Percentiles rank a stretch among this genome's conserved stretches.
Conservation (phyloP, 164 flowering plant species). For the Cinnamomum micranthum region DNA sequence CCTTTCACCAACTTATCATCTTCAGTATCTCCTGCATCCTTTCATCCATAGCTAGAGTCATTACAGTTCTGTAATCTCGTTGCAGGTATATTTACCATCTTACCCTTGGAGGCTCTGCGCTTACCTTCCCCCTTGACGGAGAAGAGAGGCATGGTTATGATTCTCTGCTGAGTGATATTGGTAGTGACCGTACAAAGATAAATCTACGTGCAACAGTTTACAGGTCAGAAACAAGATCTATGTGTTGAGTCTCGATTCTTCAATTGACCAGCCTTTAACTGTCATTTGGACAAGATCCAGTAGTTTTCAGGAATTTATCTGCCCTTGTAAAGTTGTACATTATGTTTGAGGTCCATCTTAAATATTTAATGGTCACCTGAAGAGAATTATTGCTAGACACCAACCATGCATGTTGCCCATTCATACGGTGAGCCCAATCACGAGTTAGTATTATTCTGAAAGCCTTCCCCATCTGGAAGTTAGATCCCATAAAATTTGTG, state of each 20-base stretch:
- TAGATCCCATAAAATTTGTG: no score
- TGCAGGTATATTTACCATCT: conserved; percentile 77
- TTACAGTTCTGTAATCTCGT: neutral
- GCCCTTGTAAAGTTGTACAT: no score
- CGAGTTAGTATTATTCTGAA: no score
- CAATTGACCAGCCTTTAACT: neutral
- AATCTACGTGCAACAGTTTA: conserved; percentile 68
- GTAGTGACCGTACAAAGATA: conserved; percentile 63
- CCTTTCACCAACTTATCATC: conserved; percentile 1
- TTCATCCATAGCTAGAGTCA: conserved; percentile 3
- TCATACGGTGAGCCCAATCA: no score
- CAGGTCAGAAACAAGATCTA: conserved; percentile 34
- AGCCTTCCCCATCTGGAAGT: no score
- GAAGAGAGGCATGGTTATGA: conserved; percentile 19
- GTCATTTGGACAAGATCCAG: no score
- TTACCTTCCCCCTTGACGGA: conserved; percentile 47
- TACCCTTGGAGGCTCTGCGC: conserved; percentile 84
- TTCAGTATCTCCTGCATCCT: neutral
- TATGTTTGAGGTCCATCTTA: no score
- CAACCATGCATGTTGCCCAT: no score
- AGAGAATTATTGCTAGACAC: no score
- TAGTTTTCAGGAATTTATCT: no score
- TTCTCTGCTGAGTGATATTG: conserved; percentile 25
- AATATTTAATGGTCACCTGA: no score
- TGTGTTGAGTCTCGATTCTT: neutral